phyloP scores from a whole-genome alignment of 169 alveolate genomes.

The Hepatocystis sp. region DNA sequence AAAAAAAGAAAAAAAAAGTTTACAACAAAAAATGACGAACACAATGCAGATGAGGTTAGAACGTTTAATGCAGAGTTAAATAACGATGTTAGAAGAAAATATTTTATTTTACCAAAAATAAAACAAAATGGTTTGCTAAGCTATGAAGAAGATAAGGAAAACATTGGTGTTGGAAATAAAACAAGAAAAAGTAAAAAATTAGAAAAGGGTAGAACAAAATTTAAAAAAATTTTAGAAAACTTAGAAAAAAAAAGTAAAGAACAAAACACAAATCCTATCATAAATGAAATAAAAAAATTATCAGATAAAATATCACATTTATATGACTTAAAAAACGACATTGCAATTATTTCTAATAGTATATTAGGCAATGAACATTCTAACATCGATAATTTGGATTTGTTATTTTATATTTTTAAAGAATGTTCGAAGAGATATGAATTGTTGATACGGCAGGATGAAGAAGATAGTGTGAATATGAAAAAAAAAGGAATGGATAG shows the following conservation, averaged over 20 bases:
- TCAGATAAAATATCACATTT: constrained; percentile 22
- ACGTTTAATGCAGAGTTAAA: too few species aligned
- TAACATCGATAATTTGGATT: constrained; percentile 27
- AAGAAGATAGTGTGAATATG: background rate
- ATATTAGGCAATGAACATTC: constrained; percentile 27
- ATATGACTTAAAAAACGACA: constrained; percentile 18
- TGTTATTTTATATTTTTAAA: constrained; percentile 34
- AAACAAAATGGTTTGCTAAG: constrained; percentile 24
- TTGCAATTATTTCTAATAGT: constrained; percentile 33
- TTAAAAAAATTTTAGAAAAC: constrained; percentile 31
- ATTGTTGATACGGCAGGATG: too few species aligned
- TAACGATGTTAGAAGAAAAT: constrained; percentile 19
- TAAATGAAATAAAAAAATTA: constrained; percentile 23
- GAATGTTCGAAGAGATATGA: constrained; percentile 19
- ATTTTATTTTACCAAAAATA: constrained; percentile 50
- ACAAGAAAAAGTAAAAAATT: constrained; percentile 17
- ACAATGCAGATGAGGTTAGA: background rate
- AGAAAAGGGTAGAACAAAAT: constrained; percentile 17
- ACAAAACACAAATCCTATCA: constrained; percentile 11
- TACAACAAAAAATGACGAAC: background rate
- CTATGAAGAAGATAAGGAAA: constrained; percentile 18
- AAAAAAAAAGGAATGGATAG: background rate
- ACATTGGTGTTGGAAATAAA: background rate
- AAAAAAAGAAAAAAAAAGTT: constrained; percentile 10
- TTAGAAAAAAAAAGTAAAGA: constrained; percentile 2